phyloP scores from a whole-genome alignment of 2,329 filamentous ascomycete genomes.

The Diaporthe australafricana region DNA sequence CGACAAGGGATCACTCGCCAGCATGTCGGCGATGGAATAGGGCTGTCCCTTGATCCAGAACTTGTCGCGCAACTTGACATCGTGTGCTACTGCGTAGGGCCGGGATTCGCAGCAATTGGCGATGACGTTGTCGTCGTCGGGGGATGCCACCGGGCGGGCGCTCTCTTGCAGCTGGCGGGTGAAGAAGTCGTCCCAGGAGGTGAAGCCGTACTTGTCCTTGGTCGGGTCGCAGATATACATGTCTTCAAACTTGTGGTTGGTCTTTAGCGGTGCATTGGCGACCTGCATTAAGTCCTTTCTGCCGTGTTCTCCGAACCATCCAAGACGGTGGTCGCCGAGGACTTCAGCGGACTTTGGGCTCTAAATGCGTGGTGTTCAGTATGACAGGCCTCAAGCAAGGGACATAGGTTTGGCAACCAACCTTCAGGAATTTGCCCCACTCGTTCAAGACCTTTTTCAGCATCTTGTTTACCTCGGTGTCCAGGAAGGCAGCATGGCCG shows the following conservation, averaged over 20 bases:
- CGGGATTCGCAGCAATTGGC: slow-evolving; percentile 75
- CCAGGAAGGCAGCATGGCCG: slow-evolving; percentile 65
- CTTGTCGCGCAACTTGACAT: slow-evolving; percentile 66
- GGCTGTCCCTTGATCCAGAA: slow-evolving; percentile 80
- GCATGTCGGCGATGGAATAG: slow-evolving; percentile 74
- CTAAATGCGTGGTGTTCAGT: slow-evolving; percentile 39
- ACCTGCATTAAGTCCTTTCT: slow-evolving; percentile 61
- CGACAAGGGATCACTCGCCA: slow-evolving; percentile 65
- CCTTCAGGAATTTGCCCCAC: slow-evolving; percentile 67
- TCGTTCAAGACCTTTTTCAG: slow-evolving; percentile 66
- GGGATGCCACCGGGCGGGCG: slow-evolving; percentile 68
- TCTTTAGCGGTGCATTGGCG: slow-evolving; percentile 58
- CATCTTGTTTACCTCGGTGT: slow-evolving; percentile 65
- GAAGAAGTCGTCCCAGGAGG: slow-evolving; percentile 78
- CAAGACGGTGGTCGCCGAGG: slow-evolving; percentile 54
- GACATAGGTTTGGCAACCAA: slow-evolving; percentile 39
- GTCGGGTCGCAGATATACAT: slow-evolving; percentile 70
- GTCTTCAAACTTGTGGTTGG: slow-evolving; percentile 64
- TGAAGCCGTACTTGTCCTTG: slow-evolving; percentile 68
- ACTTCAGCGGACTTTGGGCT: slow-evolving; percentile 66
- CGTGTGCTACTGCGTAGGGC: slow-evolving; percentile 62
- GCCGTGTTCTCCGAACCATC: slow-evolving; percentile 68
- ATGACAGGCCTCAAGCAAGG: not conserved
- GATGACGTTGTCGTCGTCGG: slow-evolving; percentile 65
- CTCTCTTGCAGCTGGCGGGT: slow-evolving; percentile 66